Base-by-base conservation (phyloP, 1,284 basidiomycete species). In the Apiotrichum domesticum region DNA sequence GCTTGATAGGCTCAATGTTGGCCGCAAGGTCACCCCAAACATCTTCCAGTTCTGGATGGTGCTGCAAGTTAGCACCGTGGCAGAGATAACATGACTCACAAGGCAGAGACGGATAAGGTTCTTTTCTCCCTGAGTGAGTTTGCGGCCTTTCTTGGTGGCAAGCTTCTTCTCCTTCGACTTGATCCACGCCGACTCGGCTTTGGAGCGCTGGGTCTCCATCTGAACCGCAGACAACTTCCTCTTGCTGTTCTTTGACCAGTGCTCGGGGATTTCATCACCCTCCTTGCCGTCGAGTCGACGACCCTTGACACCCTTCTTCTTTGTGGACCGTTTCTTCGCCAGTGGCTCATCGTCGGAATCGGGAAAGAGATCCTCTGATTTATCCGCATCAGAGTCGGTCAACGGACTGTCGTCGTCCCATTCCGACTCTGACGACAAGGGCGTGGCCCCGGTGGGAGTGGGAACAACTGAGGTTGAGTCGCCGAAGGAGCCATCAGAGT, bases 21-120 rank as follows among this genome's bases (percentile, higher is more conserved):
- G 80, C 78, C 66, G 87, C 83, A 7, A 98, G 77, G 65, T 96
- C 86, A 37, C 88, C 89, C 96, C 96, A 99, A 21, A 91, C 85
- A 67, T 87, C 81, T 53, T 75, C 78, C 35, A 99, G 83, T 70
- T 98, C 91, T 4, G 78, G 76, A 63, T 82, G 81, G 63, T 80
- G 72, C 68, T 73, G 50, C 10, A 11, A 3, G 15, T 54, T 42
- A 58, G 45, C 13, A 44, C 51, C 46, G 43, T 53, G 34, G 51
- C 44, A 50, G 63, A 57, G 6, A 4, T 40, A 9, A 29, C 66
- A 8, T 2, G 13, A 4, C 72, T 68, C 57, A 77, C 77, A 60
- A 77, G 80, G 35, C 81, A 79, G 33, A 93, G 75, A 6, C 84
- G 81, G 42, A 91, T 73, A 4, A 83, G 80, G 7, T 86, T 82